A percentile compares a stretch with the other conserved stretches of the same genome.
Evolutionary conservation across 768 basidiomycete genomes (phyloP).

Genomic region (Tricholomella constricta): DNA sequence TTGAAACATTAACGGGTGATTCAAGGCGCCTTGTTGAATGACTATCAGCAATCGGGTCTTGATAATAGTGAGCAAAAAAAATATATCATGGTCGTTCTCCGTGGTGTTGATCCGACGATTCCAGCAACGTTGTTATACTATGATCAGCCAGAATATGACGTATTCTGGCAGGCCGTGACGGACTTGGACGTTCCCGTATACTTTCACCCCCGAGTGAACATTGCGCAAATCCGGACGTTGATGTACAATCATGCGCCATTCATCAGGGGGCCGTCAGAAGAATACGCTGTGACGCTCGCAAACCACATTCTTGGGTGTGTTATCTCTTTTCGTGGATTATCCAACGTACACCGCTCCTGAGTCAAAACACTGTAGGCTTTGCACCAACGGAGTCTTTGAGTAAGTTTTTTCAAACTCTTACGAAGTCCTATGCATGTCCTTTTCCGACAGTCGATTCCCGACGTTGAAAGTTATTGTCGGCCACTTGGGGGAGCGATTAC

Average conservation of each 20-base stretch:
- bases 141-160: constrained; percentile 40
- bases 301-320: constrained; percentile 41
- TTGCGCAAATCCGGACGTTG: constrained; percentile 24
- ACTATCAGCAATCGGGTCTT: constrained; percentile 45
- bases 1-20: background rate
- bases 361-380: too few species aligned
- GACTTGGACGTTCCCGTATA: constrained; percentile 43
- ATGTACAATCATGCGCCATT: constrained; percentile 36
- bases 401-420: constrained; percentile 12
- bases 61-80: constrained; percentile 40
- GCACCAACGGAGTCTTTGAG: constrained; percentile 43
- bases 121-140: constrained; percentile 39
- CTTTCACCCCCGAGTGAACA: constrained; percentile 37
- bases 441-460: constrained; percentile 40
- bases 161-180: constrained; percentile 39
- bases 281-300: constrained; percentile 40
- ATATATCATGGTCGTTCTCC: too few species aligned
- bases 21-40: constrained; percentile 41
- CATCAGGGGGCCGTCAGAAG: constrained; percentile 35
- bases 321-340: background rate
- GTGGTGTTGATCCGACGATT: too few species aligned
- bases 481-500: constrained; percentile 44
- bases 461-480: constrained; percentile 42
- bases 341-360: too few species aligned
- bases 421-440: background rate